These are phyloP conservation scores for Botrytis medusae DNA, from an alignment of 2,329 filamentous ascomycete species.

Conservation along the genomic window DNA sequence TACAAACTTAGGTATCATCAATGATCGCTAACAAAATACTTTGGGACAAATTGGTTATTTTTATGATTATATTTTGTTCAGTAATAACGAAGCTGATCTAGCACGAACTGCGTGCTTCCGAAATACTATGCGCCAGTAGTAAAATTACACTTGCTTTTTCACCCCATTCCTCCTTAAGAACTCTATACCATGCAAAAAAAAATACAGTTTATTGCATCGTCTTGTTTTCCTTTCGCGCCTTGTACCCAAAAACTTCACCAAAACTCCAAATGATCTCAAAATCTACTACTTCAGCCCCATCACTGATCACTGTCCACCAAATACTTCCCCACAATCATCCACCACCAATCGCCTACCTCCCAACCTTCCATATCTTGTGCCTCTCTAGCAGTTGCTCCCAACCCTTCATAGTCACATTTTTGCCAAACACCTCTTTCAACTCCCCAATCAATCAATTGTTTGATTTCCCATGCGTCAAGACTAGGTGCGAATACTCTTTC, in stretches of 20 bases:
- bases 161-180: not conserved
- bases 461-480: slow-evolving; percentile 63
- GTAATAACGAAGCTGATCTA: not conserved
- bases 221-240: not conserved
- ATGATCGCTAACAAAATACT: not conserved
- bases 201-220: not conserved
- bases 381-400: slow-evolving; percentile 3
- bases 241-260: not conserved
- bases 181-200: not conserved
- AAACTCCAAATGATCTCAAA: not conserved
- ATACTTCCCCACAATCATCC: slow-evolving; percentile 52
- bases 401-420: slow-evolving; percentile 13
- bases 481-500: slow-evolving; percentile 56
- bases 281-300: not conserved
- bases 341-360: slow-evolving; percentile 65
- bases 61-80: not conserved
- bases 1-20: not conserved
- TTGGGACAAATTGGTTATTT: not conserved
- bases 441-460: slow-evolving; percentile 60
- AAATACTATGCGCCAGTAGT: not conserved
- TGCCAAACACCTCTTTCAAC: slow-evolving; percentile 44
- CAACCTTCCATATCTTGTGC: slow-evolving; percentile 42
- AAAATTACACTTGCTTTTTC: not conserved
- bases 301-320: slow-evolving; percentile 16
- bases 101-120: slow-evolving; percentile 10